Evolutionary conservation across 106 monocot genomes (phyloP).

Genomic region (Dendrobium catenatum): DNA sequence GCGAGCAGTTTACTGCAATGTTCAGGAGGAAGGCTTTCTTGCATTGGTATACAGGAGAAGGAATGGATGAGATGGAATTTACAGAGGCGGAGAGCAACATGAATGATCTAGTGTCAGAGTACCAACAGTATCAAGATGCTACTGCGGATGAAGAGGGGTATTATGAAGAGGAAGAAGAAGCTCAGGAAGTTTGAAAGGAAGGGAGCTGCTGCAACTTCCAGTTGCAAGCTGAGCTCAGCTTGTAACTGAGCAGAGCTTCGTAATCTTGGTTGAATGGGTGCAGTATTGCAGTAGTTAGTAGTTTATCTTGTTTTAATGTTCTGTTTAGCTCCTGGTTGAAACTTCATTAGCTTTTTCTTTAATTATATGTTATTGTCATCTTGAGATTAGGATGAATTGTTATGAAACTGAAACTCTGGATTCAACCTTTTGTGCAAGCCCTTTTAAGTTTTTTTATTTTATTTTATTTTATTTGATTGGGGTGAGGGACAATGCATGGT

Average conservation of each 20-base stretch:
- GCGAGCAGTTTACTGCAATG: constrained; percentile 35
- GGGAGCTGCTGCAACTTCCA: neutral
- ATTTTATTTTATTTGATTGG: too few species aligned
- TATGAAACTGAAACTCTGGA: too few species aligned
- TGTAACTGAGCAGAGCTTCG: neutral
- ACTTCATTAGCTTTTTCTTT: too few species aligned
- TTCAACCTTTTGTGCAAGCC: too few species aligned
- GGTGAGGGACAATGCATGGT: too few species aligned
- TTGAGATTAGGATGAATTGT: too few species aligned
- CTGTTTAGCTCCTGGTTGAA: too few species aligned
- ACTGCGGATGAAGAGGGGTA: constrained; percentile 15
- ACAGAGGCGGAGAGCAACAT: constrained; percentile 33
- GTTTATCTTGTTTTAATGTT: neutral
- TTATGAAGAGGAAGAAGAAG: constrained; percentile 9
- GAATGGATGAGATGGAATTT: constrained; percentile 49
- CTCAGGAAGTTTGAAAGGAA: neutral
- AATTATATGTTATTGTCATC: too few species aligned
- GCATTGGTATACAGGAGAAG: constrained; percentile 45
- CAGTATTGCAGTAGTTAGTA: neutral
- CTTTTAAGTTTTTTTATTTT: too few species aligned
- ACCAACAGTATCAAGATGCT: constrained; percentile 23
- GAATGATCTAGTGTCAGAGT: constrained; percentile 21
- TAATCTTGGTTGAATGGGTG: neutral
- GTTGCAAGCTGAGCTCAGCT: constrained; percentile 1
- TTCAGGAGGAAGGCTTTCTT: constrained; percentile 44